phyloP scores from a whole-genome alignment of 306 rosid genomes.

The Dicorynia guianensis region DNA sequence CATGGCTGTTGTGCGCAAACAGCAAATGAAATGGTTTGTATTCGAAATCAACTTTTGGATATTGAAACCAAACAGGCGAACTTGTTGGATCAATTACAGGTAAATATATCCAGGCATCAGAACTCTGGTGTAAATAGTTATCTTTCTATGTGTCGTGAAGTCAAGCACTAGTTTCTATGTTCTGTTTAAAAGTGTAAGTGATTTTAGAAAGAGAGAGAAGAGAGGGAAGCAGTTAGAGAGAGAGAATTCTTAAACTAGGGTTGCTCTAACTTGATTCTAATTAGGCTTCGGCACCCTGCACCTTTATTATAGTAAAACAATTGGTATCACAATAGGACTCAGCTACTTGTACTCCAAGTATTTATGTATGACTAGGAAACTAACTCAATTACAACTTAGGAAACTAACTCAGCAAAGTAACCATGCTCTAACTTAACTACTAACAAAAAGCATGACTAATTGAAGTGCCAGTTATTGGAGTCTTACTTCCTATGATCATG shows the following conservation, averaged over 20 bases:
- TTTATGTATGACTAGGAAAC: no score
- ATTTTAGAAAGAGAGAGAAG: no score
- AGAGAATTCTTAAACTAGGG: no score
- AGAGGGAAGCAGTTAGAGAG: no score
- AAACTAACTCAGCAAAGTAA: no score
- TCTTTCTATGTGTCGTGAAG: constrained; percentile 5
- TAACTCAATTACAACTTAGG: no score
- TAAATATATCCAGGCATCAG: constrained; percentile 38
- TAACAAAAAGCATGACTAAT: not conserved
- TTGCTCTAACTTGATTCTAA: no score
- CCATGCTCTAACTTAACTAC: no score
- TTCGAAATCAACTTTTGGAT: constrained; percentile 77
- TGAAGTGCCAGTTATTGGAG: not conserved
- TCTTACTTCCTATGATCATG: constrained; percentile 19
- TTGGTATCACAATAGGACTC: no score
- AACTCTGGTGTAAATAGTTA: constrained; percentile 19
- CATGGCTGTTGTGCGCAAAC: constrained; percentile 66
- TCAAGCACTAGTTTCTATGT: constrained; percentile 24
- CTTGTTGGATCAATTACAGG: constrained; percentile 80
- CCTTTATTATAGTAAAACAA: no score
- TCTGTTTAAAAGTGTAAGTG: constrained; percentile 8
- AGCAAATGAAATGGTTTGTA: constrained; percentile 66
- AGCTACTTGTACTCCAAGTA: no score
- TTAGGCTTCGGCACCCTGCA: no score
- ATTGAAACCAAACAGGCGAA: constrained; percentile 79